These are phyloP conservation scores for Pseudogymnoascus sp. DNA, from an alignment of 2,329 filamentous ascomycete species.

Conservation along the genomic window DNA sequence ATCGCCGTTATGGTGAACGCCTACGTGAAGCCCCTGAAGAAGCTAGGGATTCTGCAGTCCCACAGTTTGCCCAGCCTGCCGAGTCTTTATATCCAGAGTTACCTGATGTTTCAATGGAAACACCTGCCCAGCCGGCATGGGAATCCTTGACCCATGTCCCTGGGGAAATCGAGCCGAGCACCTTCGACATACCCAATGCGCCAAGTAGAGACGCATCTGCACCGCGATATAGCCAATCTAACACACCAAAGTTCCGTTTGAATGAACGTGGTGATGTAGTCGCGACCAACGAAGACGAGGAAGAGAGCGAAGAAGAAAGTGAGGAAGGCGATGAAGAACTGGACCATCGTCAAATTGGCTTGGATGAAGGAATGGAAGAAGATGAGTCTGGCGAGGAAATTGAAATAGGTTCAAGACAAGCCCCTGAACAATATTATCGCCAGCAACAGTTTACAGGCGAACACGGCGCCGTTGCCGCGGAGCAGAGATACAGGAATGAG, in stretches of 20 bases:
- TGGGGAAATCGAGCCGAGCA: neutral
- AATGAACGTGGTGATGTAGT: neutral
- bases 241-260: neutral
- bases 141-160: neutral
- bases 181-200: neutral
- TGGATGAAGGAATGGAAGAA: conserved; percentile 11
- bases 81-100: neutral
- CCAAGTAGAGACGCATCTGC: neutral
- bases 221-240: neutral
- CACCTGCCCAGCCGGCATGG: neutral
- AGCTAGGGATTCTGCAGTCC: neutral
- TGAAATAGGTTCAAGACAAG: neutral
- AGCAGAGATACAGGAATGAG: neutral
- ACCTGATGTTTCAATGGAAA: conserved; percentile 2
- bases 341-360: neutral
- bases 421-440: neutral
- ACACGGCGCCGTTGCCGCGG: neutral
- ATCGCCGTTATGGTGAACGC: neutral
- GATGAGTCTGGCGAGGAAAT: conserved; percentile 11
- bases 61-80: neutral
- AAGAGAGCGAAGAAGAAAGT: conserved; percentile 26
- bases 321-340: conserved; percentile 15
- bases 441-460: neutral
- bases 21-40: neutral
- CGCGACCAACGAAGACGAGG: conserved; percentile 25